phyloP scores from a whole-genome alignment of 176 grass and related monocot species.

The Juncus effusus region DNA sequence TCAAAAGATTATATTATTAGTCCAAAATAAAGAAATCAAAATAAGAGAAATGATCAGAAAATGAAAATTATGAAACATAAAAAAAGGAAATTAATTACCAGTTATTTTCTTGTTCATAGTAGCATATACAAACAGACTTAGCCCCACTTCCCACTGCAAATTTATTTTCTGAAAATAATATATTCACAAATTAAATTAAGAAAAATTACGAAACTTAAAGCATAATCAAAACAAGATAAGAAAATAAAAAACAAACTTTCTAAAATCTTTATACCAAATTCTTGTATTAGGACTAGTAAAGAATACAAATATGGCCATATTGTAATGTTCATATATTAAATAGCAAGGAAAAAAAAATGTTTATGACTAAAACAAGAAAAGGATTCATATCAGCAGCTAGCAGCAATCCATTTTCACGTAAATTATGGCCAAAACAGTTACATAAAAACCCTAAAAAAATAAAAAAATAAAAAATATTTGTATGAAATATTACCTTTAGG shows the following conservation, averaged over 20 bases:
- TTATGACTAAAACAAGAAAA: too few relatives aligned
- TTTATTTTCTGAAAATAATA: constrained; percentile 82
- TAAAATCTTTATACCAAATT: too few relatives aligned
- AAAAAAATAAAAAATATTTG: too few relatives aligned
- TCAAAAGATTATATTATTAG: neutral
- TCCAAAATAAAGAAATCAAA: neutral
- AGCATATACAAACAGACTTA: constrained; percentile 94
- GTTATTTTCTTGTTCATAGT: constrained; percentile 94
- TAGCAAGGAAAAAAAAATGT: too few relatives aligned
- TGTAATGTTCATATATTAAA: too few relatives aligned
- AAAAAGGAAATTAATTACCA: constrained; percentile 55
- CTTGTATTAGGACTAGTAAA: too few relatives aligned
- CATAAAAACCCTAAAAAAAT: too few relatives aligned
- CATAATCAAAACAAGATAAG: neutral
- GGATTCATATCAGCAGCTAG: too few relatives aligned
- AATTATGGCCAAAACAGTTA: too few relatives aligned
- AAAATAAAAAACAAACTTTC: too few relatives aligned
- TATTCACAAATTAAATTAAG: constrained; percentile 15
- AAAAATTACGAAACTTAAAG: constrained; percentile 1
- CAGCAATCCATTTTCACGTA: too few relatives aligned
- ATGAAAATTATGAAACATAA: neutral
- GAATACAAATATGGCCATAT: too few relatives aligned
- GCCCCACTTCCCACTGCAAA: constrained; percentile 99
- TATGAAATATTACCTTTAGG: constrained; percentile 52
- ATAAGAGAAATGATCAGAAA: neutral